Percentiles rank a stretch among this genome's conserved stretches.
Conservation (phyloP, 257 asterid species). For the Solanum verrucosum region DNA sequence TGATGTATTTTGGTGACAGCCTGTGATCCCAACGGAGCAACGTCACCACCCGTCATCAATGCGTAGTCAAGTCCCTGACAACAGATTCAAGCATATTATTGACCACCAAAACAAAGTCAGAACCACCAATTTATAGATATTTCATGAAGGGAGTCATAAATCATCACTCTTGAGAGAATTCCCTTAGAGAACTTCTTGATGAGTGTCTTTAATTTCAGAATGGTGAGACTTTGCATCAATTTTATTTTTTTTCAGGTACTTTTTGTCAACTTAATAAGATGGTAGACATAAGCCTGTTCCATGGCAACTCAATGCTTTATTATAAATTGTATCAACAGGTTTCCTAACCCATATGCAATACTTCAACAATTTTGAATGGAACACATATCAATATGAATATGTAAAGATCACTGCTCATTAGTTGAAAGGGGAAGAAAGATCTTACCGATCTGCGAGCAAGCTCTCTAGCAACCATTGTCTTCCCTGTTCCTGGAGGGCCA, state of each 20-base stretch:
- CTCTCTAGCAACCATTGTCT: slow-evolving; percentile 98
- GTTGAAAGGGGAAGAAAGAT: not conserved
- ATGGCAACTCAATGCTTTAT: not conserved
- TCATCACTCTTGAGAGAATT: not conserved
- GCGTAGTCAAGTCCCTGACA: slow-evolving; percentile 92
- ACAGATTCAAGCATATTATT: slow-evolving; percentile 10
- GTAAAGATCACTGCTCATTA: not conserved
- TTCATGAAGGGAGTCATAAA: not conserved
- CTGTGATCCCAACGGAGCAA: slow-evolving; percentile 89
- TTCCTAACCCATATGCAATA: not conserved
- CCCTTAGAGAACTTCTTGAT: not conserved
- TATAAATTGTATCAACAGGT: not conserved
- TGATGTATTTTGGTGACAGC: slow-evolving; percentile 98
- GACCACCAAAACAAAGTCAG: not conserved
- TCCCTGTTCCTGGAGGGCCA: slow-evolving; percentile 99
- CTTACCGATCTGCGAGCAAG: slow-evolving; percentile 92
- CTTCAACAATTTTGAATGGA: not conserved
- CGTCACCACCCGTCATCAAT: slow-evolving; percentile 98
- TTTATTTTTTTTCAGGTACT: not conserved
- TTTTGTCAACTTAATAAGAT: not conserved
- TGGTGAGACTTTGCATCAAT: not conserved
- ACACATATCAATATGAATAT: not conserved
- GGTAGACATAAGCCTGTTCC: not conserved
- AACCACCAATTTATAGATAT: not conserved
- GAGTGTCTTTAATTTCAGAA: not conserved